A percentile compares a stretch with the other conserved stretches of the same genome.
Conservation (phyloP, 805 yeast genomes). For the Blastobotrys muscicola region DNA sequence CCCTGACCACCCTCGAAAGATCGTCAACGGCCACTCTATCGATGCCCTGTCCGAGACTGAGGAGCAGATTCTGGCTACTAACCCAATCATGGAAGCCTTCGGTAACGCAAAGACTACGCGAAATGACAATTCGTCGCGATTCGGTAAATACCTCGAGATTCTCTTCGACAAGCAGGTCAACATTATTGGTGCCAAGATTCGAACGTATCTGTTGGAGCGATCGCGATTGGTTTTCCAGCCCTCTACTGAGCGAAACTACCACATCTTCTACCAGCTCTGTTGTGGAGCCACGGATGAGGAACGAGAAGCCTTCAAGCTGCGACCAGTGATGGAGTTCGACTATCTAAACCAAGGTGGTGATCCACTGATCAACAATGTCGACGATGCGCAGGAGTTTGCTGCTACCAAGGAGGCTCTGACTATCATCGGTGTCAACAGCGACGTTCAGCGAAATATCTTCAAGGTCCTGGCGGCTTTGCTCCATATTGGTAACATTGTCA, state of each 20-base stretch:
- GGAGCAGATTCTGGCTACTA: constrained; percentile 89
- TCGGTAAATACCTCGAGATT: constrained; percentile 92
- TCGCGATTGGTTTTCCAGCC: constrained; percentile 94
- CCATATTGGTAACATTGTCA: constrained; percentile 87
- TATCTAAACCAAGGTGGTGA: constrained; percentile 88
- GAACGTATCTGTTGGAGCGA: constrained; percentile 88
- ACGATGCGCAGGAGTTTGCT: constrained; percentile 70
- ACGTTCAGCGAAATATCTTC: constrained; percentile 59
- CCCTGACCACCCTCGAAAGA: constrained; percentile 27
- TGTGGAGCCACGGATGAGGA: constrained; percentile 52
- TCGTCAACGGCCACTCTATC: constrained; percentile 15
- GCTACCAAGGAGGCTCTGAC: constrained; percentile 68
- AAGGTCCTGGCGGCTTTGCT: constrained; percentile 76
- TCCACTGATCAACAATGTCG: constrained; percentile 58
- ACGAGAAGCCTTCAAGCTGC: constrained; percentile 50
- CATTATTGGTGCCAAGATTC: constrained; percentile 88
- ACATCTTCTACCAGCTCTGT: constrained; percentile 83
- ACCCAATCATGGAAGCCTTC: constrained; percentile 95
- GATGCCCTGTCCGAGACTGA: constrained; percentile 83
- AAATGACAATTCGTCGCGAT: constrained; percentile 95
- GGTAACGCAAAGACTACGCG: constrained; percentile 98
- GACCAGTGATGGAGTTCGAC: constrained; percentile 56
- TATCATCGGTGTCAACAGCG: constrained; percentile 62
- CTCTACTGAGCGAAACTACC: constrained; percentile 82
- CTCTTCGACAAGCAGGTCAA: constrained; percentile 64